Conservation (phyloP, 1,139 yeast species). For the Protomyces arabidopsidicola region DNA sequence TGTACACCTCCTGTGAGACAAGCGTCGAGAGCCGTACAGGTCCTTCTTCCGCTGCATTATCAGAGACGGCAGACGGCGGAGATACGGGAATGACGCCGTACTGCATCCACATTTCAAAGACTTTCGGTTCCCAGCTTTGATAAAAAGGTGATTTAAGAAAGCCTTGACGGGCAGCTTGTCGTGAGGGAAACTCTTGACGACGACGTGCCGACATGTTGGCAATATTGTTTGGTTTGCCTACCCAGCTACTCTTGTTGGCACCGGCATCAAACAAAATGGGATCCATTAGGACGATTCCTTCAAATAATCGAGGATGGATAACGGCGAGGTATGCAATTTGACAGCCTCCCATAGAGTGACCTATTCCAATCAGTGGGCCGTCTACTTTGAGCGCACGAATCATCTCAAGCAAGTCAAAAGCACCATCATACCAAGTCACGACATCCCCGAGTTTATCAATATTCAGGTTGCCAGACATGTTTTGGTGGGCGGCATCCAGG, state of each 20-base stretch:
- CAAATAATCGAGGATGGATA: slow-evolving; percentile 29
- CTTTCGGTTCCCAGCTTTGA: slow-evolving; percentile 30
- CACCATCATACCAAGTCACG: slow-evolving; percentile 27
- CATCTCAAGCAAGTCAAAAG: slow-evolving; percentile 28
- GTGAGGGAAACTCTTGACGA: slow-evolving; percentile 30
- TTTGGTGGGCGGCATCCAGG: slow-evolving; percentile 31
- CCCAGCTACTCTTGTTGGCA: not conserved
- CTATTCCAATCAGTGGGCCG: slow-evolving; percentile 31
- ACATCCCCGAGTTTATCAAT: slow-evolving; percentile 31
- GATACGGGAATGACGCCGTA: slow-evolving; percentile 29
- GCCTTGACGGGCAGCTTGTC: slow-evolving; percentile 28
- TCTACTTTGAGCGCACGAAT: slow-evolving; percentile 22
- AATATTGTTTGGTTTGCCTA: slow-evolving; percentile 1
- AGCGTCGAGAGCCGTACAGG: slow-evolving; percentile 30
- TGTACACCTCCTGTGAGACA: slow-evolving; percentile 31
- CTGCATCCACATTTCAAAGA: slow-evolving; percentile 29
- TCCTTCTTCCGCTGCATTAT: slow-evolving; percentile 15
- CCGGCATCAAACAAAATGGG: slow-evolving; percentile 29
- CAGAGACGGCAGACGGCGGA: slow-evolving; percentile 24
- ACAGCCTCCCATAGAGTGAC: slow-evolving; percentile 34
- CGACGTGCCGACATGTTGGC: slow-evolving; percentile 29
- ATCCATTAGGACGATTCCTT: slow-evolving; percentile 30
- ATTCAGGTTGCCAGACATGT: slow-evolving; percentile 31
- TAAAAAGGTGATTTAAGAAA: slow-evolving; percentile 29
- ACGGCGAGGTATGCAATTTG: slow-evolving; percentile 28